phyloP scores from a whole-genome alignment of 2,329 filamentous ascomycete genomes.

The Aspergillus floridensis region DNA sequence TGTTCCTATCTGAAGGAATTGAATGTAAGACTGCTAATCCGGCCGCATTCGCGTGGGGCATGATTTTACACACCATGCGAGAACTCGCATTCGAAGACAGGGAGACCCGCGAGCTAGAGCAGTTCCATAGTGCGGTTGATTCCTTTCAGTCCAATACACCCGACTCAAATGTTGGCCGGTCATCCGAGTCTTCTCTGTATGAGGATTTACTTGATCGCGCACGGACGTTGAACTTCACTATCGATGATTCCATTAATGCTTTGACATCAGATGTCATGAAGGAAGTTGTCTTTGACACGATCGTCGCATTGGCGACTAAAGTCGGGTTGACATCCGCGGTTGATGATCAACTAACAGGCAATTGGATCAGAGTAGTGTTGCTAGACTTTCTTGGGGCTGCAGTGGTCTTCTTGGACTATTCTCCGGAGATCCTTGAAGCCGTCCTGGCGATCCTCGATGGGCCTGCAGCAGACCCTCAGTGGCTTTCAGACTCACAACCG shows the following conservation, averaged over 20 bases:
- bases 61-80: conserved; percentile 70
- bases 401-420: conserved; percentile 67
- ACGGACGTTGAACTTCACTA: conserved; percentile 34
- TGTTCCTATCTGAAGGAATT: conserved; percentile 60
- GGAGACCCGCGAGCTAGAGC: conserved; percentile 50
- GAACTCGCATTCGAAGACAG: conserved; percentile 61
- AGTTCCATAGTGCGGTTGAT: conserved; percentile 42
- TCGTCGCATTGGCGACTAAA: conserved; percentile 45
- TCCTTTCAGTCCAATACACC: conserved; percentile 39
- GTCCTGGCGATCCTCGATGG: conserved; percentile 63
- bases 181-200: conserved; percentile 42
- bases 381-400: conserved; percentile 69
- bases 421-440: conserved; percentile 65
- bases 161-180: conserved; percentile 27
- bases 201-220: conserved; percentile 50
- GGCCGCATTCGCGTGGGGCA: conserved; percentile 75
- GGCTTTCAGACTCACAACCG: conserved; percentile 16
- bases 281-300: conserved; percentile 49
- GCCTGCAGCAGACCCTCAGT: conserved; percentile 20
- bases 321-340: conserved; percentile 49
- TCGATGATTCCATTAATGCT: conserved; percentile 49
- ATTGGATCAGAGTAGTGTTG: conserved; percentile 62
- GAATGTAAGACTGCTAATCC: conserved; percentile 66
- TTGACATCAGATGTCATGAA: conserved; percentile 48
- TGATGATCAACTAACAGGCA: conserved; percentile 55